Evolutionary conservation across 495 filamentous ascomycete species (phyloP).

Genomic region (Penicillium nucicola): DNA sequence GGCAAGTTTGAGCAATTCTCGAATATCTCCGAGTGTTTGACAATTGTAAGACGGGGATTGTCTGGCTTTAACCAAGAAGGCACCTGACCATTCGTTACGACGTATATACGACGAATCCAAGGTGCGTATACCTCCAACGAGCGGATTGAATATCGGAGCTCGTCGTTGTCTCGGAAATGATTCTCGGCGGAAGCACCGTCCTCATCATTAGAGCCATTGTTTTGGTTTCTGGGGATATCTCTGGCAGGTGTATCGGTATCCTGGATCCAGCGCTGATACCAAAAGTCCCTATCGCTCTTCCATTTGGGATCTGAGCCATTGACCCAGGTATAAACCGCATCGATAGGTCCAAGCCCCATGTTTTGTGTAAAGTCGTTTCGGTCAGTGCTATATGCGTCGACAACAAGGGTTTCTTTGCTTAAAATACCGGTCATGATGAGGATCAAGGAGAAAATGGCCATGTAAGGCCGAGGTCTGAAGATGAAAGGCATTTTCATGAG

Average conservation of each 20-base stretch:
- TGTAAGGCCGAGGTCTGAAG: not conserved
- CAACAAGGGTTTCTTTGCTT: not conserved
- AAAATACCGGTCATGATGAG: not conserved
- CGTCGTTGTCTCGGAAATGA: slow-evolving; percentile 8
- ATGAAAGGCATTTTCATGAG: not conserved
- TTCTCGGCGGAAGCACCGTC: slow-evolving; percentile 1
- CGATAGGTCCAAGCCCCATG: slow-evolving; percentile 2
- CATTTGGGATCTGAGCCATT: slow-evolving; percentile 8
- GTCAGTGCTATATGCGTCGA: not conserved
- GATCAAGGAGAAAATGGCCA: not conserved
- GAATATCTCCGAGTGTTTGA: slow-evolving; percentile 6
- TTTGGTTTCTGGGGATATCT: not conserved
- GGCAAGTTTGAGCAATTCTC: slow-evolving; percentile 6
- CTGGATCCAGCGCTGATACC: slow-evolving; percentile 5
- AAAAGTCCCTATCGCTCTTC: slow-evolving; percentile 7
- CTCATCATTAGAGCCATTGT: not conserved
- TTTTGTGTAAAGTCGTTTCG: not conserved
- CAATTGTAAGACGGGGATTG: slow-evolving; percentile 3
- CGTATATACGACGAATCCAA: slow-evolving; percentile 4
- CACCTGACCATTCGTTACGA: slow-evolving; percentile 6
- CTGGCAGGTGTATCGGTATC: not conserved
- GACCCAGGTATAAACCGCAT: slow-evolving; percentile 8
- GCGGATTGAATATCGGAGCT: slow-evolving; percentile 8
- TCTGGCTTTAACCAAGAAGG: slow-evolving; percentile 2
- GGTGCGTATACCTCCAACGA: slow-evolving; percentile 4